These are phyloP conservation scores for Balansia obtecta DNA, from an alignment of 2,329 filamentous ascomycete genomes.

Conservation along the genomic window DNA sequence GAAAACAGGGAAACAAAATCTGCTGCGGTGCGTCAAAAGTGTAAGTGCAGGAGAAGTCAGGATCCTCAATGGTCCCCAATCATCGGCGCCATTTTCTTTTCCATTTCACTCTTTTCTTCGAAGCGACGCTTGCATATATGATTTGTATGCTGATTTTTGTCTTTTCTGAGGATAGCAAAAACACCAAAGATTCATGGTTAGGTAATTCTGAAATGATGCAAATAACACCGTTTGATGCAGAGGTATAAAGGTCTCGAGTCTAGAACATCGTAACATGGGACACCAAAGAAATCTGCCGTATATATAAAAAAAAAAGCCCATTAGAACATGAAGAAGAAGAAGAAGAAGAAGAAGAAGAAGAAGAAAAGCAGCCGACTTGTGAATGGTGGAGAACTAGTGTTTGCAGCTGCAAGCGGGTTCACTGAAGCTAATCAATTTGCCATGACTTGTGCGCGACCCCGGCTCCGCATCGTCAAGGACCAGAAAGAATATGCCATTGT, in stretches of 20 bases:
- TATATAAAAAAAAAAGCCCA: background rate
- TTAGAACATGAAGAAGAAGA: too few species aligned
- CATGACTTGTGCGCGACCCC: background rate
- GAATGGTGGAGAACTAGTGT: slow-evolving; percentile 1
- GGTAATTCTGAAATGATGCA: slow-evolving; percentile 11
- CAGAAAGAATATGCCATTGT: background rate
- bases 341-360: too few species aligned
- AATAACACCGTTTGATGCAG: slow-evolving; percentile 15
- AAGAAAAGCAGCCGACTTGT: slow-evolving; percentile 3
- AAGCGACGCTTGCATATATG: background rate
- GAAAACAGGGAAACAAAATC: background rate
- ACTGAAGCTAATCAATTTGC: background rate
- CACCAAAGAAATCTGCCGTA: slow-evolving; percentile 5
- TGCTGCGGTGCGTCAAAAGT: background rate
- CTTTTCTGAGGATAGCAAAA: background rate
- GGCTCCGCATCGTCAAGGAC: background rate
- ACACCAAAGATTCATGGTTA: background rate
- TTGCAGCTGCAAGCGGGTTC: background rate
- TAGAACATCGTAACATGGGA: slow-evolving; percentile 9
- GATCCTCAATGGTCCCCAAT: background rate
- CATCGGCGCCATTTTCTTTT: background rate
- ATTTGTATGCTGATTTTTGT: background rate
- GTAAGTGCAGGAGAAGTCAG: background rate
- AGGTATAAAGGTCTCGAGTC: slow-evolving; percentile 13
- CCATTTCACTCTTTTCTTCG: background rate